Evolutionary conservation across 2,329 filamentous ascomycete species (phyloP).

Genomic region (Coleophoma crateriformis): DNA sequence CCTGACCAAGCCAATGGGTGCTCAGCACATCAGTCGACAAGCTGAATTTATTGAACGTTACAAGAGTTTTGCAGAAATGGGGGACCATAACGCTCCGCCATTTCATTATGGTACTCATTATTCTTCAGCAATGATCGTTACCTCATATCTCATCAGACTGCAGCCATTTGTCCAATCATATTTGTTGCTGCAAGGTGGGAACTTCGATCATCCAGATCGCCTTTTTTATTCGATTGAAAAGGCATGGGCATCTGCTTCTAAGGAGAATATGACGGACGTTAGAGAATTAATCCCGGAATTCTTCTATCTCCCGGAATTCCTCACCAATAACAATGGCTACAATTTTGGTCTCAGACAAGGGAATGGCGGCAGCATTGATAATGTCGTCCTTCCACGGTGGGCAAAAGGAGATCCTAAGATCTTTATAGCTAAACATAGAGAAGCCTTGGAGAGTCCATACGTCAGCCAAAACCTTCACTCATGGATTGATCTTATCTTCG

Average conservation of each 20-base stretch:
- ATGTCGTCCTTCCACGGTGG: slow-evolving; percentile 90
- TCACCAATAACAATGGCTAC: slow-evolving; percentile 90
- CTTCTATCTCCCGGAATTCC: slow-evolving; percentile 91
- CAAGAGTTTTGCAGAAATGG: slow-evolving; percentile 84
- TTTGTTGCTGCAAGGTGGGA: slow-evolving; percentile 88
- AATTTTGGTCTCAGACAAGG: slow-evolving; percentile 89
- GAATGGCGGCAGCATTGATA: slow-evolving; percentile 71
- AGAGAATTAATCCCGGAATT: slow-evolving; percentile 95
- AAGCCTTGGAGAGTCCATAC: slow-evolving; percentile 88
- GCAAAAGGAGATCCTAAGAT: slow-evolving; percentile 94
- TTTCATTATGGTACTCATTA: slow-evolving; percentile 99
- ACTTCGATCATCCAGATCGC: slow-evolving; percentile 91
- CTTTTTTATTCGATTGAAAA: slow-evolving; percentile 91
- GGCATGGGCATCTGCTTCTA: slow-evolving; percentile 86
- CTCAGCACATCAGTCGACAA: slow-evolving; percentile 72
- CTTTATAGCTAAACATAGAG: slow-evolving; percentile 92
- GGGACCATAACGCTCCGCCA: slow-evolving; percentile 65
- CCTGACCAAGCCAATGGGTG: slow-evolving; percentile 92
- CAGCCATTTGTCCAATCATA: slow-evolving; percentile 97
- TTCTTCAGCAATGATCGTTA: slow-evolving; percentile 97
- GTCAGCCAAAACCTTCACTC: slow-evolving; percentile 85
- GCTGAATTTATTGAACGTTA: slow-evolving; percentile 80
- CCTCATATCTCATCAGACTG: slow-evolving; percentile 89
- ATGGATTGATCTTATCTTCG: slow-evolving; percentile 96
- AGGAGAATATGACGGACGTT: slow-evolving; percentile 88